Percentiles rank a stretch among this genome's conserved stretches.
Conservation (phyloP, 768 basidiomycete species). For the Mycena rosella region DNA sequence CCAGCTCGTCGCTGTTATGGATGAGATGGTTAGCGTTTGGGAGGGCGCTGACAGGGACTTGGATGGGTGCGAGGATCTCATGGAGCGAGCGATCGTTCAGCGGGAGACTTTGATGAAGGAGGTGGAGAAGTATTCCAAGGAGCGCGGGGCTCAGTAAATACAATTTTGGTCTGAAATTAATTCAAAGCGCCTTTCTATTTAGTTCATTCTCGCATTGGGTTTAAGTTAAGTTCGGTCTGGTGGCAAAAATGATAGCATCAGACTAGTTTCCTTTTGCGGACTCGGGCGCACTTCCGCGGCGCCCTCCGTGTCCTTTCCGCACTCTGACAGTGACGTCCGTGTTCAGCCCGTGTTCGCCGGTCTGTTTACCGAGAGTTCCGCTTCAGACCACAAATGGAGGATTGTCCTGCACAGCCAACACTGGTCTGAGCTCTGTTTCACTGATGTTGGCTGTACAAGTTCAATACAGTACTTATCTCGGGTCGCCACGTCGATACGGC, state of each 20-base stretch:
- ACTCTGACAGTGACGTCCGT: no score
- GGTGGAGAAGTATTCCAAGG: slow-evolving; percentile 36
- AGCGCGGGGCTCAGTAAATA: slow-evolving; percentile 15
- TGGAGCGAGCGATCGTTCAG: slow-evolving; percentile 30
- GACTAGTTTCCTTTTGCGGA: background rate
- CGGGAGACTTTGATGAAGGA: slow-evolving; percentile 35
- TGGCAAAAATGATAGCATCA: no score
- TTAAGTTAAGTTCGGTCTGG: no score
- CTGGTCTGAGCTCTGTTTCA: background rate
- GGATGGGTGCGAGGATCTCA: slow-evolving; percentile 35
- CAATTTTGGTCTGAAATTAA: no score
- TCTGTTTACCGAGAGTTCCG: no score
- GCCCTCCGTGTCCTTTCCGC: no score
- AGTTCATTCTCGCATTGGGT: no score
- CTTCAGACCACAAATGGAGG: no score
- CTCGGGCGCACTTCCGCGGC: no score
- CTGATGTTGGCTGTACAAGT: slow-evolving; percentile 14
- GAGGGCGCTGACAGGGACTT: slow-evolving; percentile 33
- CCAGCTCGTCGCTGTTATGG: slow-evolving; percentile 36
- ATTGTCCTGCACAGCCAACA: no score
- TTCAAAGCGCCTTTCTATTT: no score
- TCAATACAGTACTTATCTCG: background rate
- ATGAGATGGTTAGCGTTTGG: slow-evolving; percentile 33
- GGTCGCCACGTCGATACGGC: background rate
- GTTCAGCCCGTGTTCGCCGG: no score